A percentile compares a stretch with the other conserved stretches of the same genome.
Evolutionary conservation across 1,139 yeast species (phyloP).

Genomic region (Candida sojae): DNA sequence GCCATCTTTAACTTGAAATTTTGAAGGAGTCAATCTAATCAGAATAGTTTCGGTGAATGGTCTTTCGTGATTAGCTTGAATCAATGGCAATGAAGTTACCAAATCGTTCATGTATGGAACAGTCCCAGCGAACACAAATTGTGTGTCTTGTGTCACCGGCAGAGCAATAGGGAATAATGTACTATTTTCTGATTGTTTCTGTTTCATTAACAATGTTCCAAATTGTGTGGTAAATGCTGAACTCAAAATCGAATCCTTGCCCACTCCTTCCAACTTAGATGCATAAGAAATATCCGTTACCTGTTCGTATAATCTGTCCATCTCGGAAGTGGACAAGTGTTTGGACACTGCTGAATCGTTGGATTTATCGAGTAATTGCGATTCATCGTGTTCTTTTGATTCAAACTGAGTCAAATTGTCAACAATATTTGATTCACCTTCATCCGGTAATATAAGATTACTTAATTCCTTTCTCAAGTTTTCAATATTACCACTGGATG

Average conservation of each 20-base stretch:
- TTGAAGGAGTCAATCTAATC: conserved; percentile 49
- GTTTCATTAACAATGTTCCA: conserved; percentile 36
- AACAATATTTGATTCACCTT: neutral
- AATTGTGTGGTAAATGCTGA: conserved; percentile 40
- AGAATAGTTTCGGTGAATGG: conserved; percentile 45
- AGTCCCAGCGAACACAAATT: conserved; percentile 42
- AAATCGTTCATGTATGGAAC: conserved; percentile 43
- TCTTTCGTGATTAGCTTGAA: conserved; percentile 19
- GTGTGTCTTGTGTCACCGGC: conserved; percentile 1
- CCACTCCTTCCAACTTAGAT: conserved; percentile 15
- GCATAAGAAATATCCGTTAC: conserved; percentile 17
- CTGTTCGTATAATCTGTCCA: conserved; percentile 17
- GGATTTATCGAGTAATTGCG: neutral
- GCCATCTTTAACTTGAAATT: conserved; percentile 26
- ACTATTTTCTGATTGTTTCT: conserved; percentile 5
- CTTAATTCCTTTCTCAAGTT: conserved; percentile 8
- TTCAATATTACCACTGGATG: conserved; percentile 7
- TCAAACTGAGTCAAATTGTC: neutral
- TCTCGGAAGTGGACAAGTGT: neutral
- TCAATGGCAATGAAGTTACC: conserved; percentile 35
- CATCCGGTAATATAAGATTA: neutral
- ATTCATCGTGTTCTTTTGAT: neutral
- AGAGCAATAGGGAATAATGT: conserved; percentile 10
- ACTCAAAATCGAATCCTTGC: conserved; percentile 11
- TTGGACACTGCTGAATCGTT: too few relatives aligned